Percentiles rank a stretch among this genome's conserved stretches.
phyloP scores from a whole-genome alignment of 2,329 filamentous ascomycete genomes.

The Tolypocladium endophyticum region DNA sequence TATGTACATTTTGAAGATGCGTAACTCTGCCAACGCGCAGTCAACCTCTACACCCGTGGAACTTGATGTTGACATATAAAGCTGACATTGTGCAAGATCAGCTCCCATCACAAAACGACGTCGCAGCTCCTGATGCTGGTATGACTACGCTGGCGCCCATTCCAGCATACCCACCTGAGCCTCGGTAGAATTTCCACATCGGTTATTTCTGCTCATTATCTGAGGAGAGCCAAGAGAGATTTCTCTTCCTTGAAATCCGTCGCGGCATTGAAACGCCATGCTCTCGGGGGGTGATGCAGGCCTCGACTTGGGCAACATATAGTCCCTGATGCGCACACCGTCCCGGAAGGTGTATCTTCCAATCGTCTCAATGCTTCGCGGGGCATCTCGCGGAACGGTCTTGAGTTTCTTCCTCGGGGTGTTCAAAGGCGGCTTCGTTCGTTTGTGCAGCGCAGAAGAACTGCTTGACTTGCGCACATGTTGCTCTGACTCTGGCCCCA shows the following conservation, averaged over 20 bases:
- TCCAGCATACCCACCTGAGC: neutral
- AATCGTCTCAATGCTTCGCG: conserved; percentile 12
- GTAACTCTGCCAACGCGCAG: too few species aligned
- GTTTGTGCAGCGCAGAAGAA: neutral
- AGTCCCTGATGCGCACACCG: conserved; percentile 19
- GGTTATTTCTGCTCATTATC: conserved; percentile 4
- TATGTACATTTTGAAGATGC: neutral
- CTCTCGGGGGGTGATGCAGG: conserved; percentile 1
- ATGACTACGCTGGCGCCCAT: neutral
- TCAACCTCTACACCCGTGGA: too few species aligned
- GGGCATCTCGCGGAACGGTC: conserved; percentile 15
- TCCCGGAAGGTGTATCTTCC: conserved; percentile 16
- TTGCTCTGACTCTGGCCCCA: neutral
- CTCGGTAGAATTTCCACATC: neutral
- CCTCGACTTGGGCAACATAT: conserved; percentile 9
- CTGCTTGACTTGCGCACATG: neutral
- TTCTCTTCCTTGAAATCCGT: conserved; percentile 18
- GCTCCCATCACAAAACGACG: too few species aligned
- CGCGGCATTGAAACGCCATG: conserved; percentile 16
- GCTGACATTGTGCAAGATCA: too few species aligned
- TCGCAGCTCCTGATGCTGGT: neutral
- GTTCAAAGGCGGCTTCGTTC: neutral
- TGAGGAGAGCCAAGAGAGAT: conserved; percentile 5
- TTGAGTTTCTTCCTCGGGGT: conserved; percentile 6
- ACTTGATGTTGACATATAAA: too few species aligned